phyloP scores from a whole-genome alignment of 73 alveolate species.

The Breviolum minutum region DNA sequence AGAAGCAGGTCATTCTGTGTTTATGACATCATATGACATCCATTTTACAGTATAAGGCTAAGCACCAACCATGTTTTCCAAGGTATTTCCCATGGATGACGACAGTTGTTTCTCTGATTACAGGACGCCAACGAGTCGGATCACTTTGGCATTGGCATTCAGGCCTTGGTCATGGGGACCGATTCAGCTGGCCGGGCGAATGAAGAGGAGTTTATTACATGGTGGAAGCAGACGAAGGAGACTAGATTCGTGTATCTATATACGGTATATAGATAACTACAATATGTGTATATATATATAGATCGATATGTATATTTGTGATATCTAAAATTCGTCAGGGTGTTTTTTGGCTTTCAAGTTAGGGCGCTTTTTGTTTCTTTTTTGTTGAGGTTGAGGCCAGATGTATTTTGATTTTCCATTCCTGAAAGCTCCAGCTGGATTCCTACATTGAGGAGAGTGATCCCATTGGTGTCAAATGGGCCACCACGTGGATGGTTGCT shows the following conservation, averaged over 20 bases:
- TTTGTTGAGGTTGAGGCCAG: background rate
- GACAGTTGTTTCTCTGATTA: too few relatives aligned
- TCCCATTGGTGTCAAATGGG: conserved; percentile 35
- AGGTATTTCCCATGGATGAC: too few relatives aligned
- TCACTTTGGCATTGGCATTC: conserved; percentile 52
- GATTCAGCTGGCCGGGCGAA: conserved; percentile 58
- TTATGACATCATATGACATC: too few relatives aligned
- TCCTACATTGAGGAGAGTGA: background rate
- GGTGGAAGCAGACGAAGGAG: conserved; percentile 31
- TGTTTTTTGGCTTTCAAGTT: too few relatives aligned
- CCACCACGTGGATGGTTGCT: conserved; percentile 22
- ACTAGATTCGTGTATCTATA: background rate
- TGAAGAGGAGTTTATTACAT: conserved; percentile 23
- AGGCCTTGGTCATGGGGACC: conserved; percentile 84
- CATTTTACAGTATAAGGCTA: too few relatives aligned
- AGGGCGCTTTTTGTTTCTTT: background rate
- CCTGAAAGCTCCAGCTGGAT: background rate
- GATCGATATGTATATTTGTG: too few relatives aligned
- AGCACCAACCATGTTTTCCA: too few relatives aligned
- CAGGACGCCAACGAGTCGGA: background rate
- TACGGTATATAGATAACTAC: too few relatives aligned
- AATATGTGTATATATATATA: too few relatives aligned
- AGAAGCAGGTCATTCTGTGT: too few relatives aligned
- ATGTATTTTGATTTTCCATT: background rate
- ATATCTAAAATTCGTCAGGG: too few relatives aligned